Base-by-base conservation (phyloP, 345 rosid species). In the Populus simonii region DNA sequence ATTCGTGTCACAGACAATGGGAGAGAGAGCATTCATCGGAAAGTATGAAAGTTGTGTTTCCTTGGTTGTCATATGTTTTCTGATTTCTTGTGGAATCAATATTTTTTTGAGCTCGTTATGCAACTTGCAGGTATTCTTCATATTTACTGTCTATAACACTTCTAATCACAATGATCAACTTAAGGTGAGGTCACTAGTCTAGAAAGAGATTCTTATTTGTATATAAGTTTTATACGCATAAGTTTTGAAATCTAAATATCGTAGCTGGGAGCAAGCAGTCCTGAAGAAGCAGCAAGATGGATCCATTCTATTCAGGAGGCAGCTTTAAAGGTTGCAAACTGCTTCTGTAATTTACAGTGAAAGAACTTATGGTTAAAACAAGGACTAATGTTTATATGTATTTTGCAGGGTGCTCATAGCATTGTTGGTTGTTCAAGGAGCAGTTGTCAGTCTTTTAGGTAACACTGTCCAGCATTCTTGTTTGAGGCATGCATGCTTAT, bases 281-380 rank as follows among this genome's bases (percentile, higher is more conserved):
- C 98, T 61, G 97, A 94, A 80, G 98, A 93, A 85, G 98, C 97
- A 80, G 98, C 96, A 66, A 89, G 86, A 85, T 94, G 98, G 98
- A 94, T 94, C 78, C 95, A 87, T 84, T 86, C 88, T 31, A 86
- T 94, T 66, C 92, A 92, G 82, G 93, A 93, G 77, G 87, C 90
- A 59, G 94, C 97, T 77, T 77, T 92, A 80, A 90, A 94, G 97
- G 97, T 94, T 61, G 25, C 20, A 53, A 67, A 78, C 39, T 22
- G 70, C 78, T 75, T 61, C 57, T n/a, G 69, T 51, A 66, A 74
- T 29, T 29, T 71, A 66, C 66, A 59, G 27, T 9, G 20, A 72
- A 23, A 45, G 8, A 47, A 45, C 27, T 59, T 63, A 27, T 78
- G 18, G 27, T 68, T 53, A 41, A 18, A 61, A 67, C 16, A 49